Base-by-base conservation (phyloP, 768 basidiomycete genomes). In the Gymnopilus dilepis region DNA sequence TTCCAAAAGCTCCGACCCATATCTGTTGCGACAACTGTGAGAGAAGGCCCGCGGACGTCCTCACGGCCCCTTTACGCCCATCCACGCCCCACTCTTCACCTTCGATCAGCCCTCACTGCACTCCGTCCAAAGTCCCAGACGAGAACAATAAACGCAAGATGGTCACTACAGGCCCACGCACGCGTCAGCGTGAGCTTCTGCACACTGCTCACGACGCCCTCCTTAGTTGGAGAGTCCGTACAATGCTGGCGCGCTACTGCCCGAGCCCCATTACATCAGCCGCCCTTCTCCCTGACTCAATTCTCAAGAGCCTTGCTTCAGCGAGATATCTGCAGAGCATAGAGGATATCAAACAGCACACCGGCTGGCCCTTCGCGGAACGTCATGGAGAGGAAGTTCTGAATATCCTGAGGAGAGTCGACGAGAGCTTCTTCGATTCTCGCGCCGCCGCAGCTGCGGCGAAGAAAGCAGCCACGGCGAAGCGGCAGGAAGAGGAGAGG, bases 241-340 rank as follows among this genome's bases (percentile, higher is more conserved):
- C 58, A 1, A 22, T 19, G 19, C 61, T 13, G 4, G 5, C 6
- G 11, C 50, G 13, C 1, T 63, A 63, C 37, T 57, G 38, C 8
- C 62, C 62, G 3, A 38, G 62, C 13, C 47, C 64, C 7, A 50
- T 70, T 22, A 68, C 66, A 4, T 33, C 37, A 19, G 58, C 33
- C 0, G 56, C 57, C 0, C 52, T 73, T 31, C 63, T 76, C 7
- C 74, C 74, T 9, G 74, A 77, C 54, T 33, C 56, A 3, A 40
- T 67, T 4, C 56, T 76, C 7, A 70, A 66, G 13, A 64, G 64
- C 12, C 63, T 77, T 22, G 70, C 72, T 1, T 50, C 51, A 1
- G 21, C 53, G 0, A 8, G 21, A 1, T 26, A 33, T 8, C 38
- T 67, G 2, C 47, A 58, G 11, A 56, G 30, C 11, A 9, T 64